Evolutionary conservation across 257 asterid genomes (phyloP).

Genomic region (Scutellaria barbata): DNA sequence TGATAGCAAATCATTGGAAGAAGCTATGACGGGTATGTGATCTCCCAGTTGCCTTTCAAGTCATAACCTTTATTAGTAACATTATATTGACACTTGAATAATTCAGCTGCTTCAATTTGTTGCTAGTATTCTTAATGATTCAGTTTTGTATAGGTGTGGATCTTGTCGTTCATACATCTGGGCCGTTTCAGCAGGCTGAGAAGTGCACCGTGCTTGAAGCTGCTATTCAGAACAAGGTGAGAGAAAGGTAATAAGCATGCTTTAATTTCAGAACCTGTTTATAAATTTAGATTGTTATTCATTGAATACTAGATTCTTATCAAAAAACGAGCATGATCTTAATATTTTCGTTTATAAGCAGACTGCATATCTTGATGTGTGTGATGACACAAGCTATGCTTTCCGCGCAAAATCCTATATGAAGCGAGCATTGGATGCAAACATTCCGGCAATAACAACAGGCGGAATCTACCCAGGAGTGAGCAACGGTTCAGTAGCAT

Average conservation of each 20-base stretch:
- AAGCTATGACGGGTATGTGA: conserved; percentile 57
- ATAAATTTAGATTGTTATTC: neutral
- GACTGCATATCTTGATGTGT: conserved; percentile 93
- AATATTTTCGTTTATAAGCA: conserved; percentile 40
- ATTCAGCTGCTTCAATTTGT: neutral
- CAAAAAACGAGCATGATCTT: conserved; percentile 1
- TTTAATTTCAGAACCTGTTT: conserved; percentile 20
- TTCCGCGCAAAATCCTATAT: conserved; percentile 79
- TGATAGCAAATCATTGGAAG: conserved; percentile 57
- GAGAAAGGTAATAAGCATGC: conserved; percentile 64
- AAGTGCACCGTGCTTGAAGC: conserved; percentile 85
- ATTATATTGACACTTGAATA: neutral
- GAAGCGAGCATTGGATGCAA: conserved; percentile 69
- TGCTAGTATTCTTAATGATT: no score
- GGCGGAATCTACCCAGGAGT: conserved; percentile 99
- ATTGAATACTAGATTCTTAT: conserved; percentile 6
- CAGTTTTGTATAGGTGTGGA: conserved; percentile 67
- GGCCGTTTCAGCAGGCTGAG: conserved; percentile 91
- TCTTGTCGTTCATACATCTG: conserved; percentile 92
- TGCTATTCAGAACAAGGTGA: conserved; percentile 97
- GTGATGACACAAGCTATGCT: conserved; percentile 88
- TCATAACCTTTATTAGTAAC: neutral
- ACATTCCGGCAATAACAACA: conserved; percentile 86
- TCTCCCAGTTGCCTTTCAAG: conserved; percentile 28
- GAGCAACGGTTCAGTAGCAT: conserved; percentile 77